Conservation (phyloP, 1,284 basidiomycete genomes). For the Boletus semigastroideus region DNA sequence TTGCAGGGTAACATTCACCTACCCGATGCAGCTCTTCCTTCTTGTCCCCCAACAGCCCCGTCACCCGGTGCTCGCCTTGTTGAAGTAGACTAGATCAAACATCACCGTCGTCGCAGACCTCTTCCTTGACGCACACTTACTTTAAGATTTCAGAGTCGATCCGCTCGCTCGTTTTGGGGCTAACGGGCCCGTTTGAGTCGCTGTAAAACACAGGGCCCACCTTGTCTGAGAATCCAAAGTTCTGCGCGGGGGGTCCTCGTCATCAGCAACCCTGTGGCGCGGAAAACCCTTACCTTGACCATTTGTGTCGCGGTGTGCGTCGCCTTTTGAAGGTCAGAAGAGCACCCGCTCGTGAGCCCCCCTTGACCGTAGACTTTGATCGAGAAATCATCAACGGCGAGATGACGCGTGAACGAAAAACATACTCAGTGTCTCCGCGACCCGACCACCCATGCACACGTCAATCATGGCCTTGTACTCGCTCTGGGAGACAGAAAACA, state of each 20-base stretch:
- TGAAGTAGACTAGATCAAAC: constrained; percentile 61
- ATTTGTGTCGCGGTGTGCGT: constrained; percentile 81
- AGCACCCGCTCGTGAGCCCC: constrained; percentile 88
- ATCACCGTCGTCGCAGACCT: neutral
- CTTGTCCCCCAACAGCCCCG: constrained; percentile 65
- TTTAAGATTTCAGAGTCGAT: constrained; percentile 82
- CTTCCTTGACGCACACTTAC: constrained; percentile 44
- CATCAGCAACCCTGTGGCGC: neutral
- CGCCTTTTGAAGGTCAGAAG: constrained; percentile 80
- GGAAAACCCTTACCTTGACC: constrained; percentile 70
- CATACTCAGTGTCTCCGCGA: constrained; percentile 87
- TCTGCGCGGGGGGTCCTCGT: constrained; percentile 35
- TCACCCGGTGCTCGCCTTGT: constrained; percentile 71
- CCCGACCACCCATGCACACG: constrained; percentile 89
- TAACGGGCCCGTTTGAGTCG: constrained; percentile 67
- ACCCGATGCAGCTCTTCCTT: constrained; percentile 83
- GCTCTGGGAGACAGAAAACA: constrained; percentile 65
- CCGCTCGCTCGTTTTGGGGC: constrained; percentile 72
- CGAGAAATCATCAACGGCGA: constrained; percentile 6
- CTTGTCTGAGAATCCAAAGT: constrained; percentile 84
- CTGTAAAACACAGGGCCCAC: constrained; percentile 82
- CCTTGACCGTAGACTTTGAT: constrained; percentile 80
- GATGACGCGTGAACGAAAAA: constrained; percentile 1
- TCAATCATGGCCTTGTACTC: constrained; percentile 82
- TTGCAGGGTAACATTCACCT: constrained; percentile 25